Base-by-base conservation (phyloP, 805 yeast species). In the Kluyveromyces siamensis region DNA sequence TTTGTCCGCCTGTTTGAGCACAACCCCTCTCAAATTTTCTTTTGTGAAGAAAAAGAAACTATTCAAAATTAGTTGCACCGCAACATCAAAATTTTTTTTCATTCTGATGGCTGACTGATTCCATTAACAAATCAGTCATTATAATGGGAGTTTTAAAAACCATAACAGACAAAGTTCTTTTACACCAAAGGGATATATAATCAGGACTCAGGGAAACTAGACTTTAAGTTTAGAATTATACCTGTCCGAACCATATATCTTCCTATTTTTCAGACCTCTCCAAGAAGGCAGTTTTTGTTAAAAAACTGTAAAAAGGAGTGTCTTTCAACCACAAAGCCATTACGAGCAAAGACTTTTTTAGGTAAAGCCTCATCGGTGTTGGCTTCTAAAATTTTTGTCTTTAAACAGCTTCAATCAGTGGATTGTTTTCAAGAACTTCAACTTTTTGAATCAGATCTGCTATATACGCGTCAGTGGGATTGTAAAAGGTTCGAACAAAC, bases 181-280 rank as follows among this genome's bases (percentile, higher is more conserved):
- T 33, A 33, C 39, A 43, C 39, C 33, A 19, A 30, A 43, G 45
- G 45, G 45, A 36, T 43, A 43, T 43, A 43, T 36, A 13, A 30
- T 35, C 27, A 43, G 45, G 45, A 43, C 39, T 35, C 39, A 27
- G 45, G 45, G 39, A 37, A 37, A 37, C 40, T 17, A 19, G 19
- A 21, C 19, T 17, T 40, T 19, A 9, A n/a, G 43, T 19, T 40
- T 40, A n/a, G 25, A 16, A 38, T 43, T 21, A 27, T 43, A 43
- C 45, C 45, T 19, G 45, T 21, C 45, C 45, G 45, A 43, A 43
- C 25, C 40, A 50, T 50, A 50, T 50, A 50, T 50, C 50, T 41
- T 41, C 47, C 46, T 47, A 46, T 50, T 44, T 48, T 40, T 37
- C 8, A 16, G 40, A 37, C 40, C 40, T 37, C 40, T 37, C 40